Base-by-base conservation (phyloP, 768 basidiomycete genomes). In the Hygrophoropsis aurantiaca region DNA sequence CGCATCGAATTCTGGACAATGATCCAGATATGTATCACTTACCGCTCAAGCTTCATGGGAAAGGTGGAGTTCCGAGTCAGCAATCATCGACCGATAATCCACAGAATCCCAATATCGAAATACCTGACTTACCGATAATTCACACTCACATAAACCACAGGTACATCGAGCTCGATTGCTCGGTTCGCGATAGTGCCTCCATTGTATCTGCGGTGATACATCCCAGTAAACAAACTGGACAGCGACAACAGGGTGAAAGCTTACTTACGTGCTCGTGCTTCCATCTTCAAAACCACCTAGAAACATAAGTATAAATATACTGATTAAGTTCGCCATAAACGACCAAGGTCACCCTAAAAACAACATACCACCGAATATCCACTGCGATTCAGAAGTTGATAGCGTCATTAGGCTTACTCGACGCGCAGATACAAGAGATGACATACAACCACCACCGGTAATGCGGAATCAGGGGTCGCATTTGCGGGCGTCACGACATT, bases 371-470 rank as follows among this genome's bases (percentile, higher is more conserved):
- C 66, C 64, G 42, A 54, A 64, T 24, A 71, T 56, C 58, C 62
- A 73, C 68, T 71, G 23, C n/a, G n/a, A n/a, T n/a, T 27, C 8
- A 5, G 13, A 15, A 20, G 4, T 8, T 25, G 24, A 19, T 4
- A 32, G 32, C n/a, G 8, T 35, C n/a, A 39, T 13, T n/a, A n/a
- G n/a, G n/a, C n/a, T 20, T 24, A 21, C 5, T 3, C 9, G 13
- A 10, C 19, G 15, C 19, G 13, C 13, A 20, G 44, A 23, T 19
- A 4, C n/a, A 11, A 6, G n/a, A n/a, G 20, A 50, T 27, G 5
- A 68, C 78, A 37, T 59, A 81, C 80, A 21, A 74, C 77, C 16
- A 79, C 64, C 5, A 84, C 78, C 2, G 82, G 81, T 3, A 82
- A 62, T 42, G 75, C 75, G 8, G 72, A 72, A 0, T 55, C 54